A percentile compares a stretch with the other conserved stretches of the same genome.
Conservation (phyloP, 1,284 basidiomycete species). For the Cyathus pygmaeus region DNA sequence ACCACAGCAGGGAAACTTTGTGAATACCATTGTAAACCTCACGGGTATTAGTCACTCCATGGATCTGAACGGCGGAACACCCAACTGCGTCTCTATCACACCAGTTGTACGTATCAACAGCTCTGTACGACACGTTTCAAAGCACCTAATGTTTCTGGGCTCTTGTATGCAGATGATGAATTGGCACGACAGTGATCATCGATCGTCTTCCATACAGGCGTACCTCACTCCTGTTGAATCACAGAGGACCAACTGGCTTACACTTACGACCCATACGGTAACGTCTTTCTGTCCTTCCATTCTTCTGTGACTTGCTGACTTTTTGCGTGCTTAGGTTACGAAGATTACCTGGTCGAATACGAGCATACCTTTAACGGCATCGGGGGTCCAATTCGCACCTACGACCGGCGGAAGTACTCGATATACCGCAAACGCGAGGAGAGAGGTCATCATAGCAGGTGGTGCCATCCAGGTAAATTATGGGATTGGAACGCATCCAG, state of each 20-base stretch:
- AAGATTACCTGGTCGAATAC: constrained; percentile 42
- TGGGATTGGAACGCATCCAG: too few species aligned
- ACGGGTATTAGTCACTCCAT: constrained; percentile 57
- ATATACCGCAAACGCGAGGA: constrained; percentile 40
- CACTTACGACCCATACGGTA: constrained; percentile 42
- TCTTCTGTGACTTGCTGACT: neutral
- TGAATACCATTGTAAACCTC: constrained; percentile 56
- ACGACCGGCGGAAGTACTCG: constrained; percentile 33
- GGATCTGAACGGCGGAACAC: constrained; percentile 66
- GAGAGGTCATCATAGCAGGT: constrained; percentile 50
- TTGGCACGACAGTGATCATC: constrained; percentile 46
- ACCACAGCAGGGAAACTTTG: constrained; percentile 62
- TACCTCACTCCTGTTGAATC: constrained; percentile 48
- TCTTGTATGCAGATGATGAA: constrained; percentile 37
- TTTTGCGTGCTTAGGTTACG: constrained; percentile 34
- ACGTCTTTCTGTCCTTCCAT: neutral
- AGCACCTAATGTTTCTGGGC: neutral
- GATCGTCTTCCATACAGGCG: constrained; percentile 47
- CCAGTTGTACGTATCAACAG: constrained; percentile 52
- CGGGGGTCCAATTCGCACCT: constrained; percentile 46
- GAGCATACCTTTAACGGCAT: constrained; percentile 39
- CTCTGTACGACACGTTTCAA: neutral
- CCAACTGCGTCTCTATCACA: constrained; percentile 66
- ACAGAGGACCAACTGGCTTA: constrained; percentile 47
- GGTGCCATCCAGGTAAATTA: constrained; percentile 45